phyloP scores from a whole-genome alignment of 176 grass and related monocot species.

The Aegilops umbellulata region DNA sequence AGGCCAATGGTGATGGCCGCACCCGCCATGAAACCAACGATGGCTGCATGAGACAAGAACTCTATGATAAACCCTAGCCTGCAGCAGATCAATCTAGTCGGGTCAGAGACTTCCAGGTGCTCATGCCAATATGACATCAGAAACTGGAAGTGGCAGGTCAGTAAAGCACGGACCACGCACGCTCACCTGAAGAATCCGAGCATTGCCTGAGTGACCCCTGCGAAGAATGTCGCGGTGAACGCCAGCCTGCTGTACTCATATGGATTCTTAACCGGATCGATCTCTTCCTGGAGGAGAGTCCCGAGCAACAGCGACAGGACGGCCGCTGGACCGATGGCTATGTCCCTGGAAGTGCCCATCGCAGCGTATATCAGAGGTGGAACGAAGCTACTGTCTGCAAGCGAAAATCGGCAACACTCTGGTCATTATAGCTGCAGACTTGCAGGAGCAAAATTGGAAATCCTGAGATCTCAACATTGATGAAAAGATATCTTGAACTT shows the following conservation, averaged over 20 bases:
- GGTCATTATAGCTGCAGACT: not conserved
- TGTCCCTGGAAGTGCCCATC: constrained; percentile 93
- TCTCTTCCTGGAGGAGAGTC: constrained; percentile 55
- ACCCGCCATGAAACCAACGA: constrained; percentile 94
- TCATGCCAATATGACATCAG: not conserved
- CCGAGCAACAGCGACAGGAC: constrained; percentile 90
- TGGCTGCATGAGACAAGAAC: constrained; percentile 87
- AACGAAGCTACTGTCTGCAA: constrained; percentile 85
- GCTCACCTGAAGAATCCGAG: constrained; percentile 73
- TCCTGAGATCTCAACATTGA: not conserved
- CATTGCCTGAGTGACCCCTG: constrained; percentile 65
- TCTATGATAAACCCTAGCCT: constrained; percentile 94
- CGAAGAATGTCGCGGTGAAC: constrained; percentile 89
- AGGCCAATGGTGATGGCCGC: constrained; percentile 82
- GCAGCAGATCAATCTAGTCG: not conserved
- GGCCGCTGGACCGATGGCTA: constrained; percentile 92
- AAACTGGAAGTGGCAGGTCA: not conserved
- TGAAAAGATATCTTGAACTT: constrained; percentile 34
- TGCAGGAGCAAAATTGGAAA: not conserved
- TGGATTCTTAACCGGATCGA: constrained; percentile 46
- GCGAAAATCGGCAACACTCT: not conserved
- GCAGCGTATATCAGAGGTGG: constrained; percentile 74
- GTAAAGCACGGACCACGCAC: not conserved
- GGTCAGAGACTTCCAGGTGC: not conserved
- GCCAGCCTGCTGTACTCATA: constrained; percentile 59